Evolutionary conservation across 345 rosid genomes (phyloP).

Genomic region (Stellera chamaejasme): DNA sequence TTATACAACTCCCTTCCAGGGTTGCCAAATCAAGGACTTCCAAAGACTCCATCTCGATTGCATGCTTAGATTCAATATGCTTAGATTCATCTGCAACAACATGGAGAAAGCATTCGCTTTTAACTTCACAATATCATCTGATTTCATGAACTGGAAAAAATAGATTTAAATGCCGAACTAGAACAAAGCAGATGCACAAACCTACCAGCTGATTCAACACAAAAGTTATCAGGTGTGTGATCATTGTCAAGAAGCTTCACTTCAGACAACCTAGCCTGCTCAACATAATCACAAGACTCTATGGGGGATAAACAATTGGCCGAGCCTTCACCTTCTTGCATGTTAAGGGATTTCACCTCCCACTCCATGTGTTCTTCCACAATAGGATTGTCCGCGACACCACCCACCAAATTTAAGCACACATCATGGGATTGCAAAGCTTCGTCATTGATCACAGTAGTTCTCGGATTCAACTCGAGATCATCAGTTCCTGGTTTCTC

Average conservation of each 20-base stretch:
- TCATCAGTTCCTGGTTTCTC: too few species aligned
- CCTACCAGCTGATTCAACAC: conserved; percentile 15
- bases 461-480: too few species aligned
- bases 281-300: too few species aligned
- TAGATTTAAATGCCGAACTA: background rate
- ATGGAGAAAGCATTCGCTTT: too few species aligned
- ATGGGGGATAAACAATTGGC: background rate
- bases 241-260: conserved; percentile 2
- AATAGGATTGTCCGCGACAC: conserved; percentile 1
- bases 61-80: background rate
- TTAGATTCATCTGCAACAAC: conserved; percentile 3
- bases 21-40: conserved; percentile 7
- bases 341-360: conserved; percentile 1
- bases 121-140: too few species aligned
- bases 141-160: too few species aligned
- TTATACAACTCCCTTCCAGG: conserved; percentile 24
- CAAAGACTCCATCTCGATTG: background rate
- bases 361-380: conserved; percentile 3
- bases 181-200: background rate
- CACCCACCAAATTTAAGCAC: background rate
- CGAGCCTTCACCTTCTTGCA: background rate
- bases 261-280: conserved; percentile 3
- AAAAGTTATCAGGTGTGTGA: conserved; percentile 4
- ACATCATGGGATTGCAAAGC: background rate
- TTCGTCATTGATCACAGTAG: too few species aligned